Conservation (phyloP, 352 stramenopile genomes). For the Thalassiosira livingstoniorum region DNA sequence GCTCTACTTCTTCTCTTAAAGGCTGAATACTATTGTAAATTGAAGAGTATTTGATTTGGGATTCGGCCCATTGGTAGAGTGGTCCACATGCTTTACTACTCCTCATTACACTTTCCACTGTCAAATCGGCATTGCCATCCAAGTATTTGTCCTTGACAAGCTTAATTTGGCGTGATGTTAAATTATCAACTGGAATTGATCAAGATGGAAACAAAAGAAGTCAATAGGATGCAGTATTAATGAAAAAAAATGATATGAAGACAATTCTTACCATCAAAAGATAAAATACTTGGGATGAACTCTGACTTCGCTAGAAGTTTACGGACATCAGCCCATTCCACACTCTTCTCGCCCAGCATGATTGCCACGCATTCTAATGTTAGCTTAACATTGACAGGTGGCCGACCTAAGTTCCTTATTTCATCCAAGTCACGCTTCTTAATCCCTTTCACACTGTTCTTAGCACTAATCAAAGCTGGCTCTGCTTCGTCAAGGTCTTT, state of each 20-base stretch:
- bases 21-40: constrained; percentile 99
- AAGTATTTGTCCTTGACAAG: constrained; percentile 96
- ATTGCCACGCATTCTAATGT: constrained; percentile 93
- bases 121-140: constrained; percentile 87
- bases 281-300: constrained; percentile 99
- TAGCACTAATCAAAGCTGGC: constrained; percentile 95
- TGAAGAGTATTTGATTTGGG: constrained; percentile 97
- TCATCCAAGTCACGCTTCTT: constrained; percentile 99
- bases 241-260: not conserved
- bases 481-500: constrained; percentile 97
- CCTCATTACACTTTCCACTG: constrained; percentile 78
- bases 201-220: not conserved
- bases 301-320: constrained; percentile 97
- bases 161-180: constrained; percentile 94
- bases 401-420: constrained; percentile 94
- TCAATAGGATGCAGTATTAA: not conserved
- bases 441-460: constrained; percentile 97
- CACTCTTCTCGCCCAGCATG: constrained; percentile 97
- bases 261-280: constrained; percentile 90
- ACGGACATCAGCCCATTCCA: constrained; percentile 97
- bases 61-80: constrained; percentile 99
- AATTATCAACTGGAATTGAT: constrained; percentile 89
- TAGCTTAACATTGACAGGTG: constrained; percentile 95
- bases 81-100: constrained; percentile 95
- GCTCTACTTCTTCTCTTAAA: constrained; percentile 97